Evolutionary conservation across 192 early-diverging fungal species (phyloP).

Genomic region (Umbelopsis sp.): DNA sequence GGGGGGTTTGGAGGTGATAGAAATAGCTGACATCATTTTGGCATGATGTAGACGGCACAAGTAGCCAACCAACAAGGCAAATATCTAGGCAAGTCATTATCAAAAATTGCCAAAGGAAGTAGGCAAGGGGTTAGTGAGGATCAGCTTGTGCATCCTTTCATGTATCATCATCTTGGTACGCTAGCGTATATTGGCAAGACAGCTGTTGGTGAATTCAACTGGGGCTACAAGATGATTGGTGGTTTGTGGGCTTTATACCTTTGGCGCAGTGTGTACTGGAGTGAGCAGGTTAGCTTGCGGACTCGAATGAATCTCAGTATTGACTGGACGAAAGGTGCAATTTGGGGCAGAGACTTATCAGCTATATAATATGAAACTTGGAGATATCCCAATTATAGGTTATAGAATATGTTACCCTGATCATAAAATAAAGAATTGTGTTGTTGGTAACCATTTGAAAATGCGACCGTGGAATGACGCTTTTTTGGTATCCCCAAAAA

Average conservation of each 20-base stretch:
- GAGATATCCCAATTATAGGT: too few species aligned
- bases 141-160: slow-evolving; percentile 53
- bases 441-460: neutral
- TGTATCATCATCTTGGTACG: slow-evolving; percentile 65
- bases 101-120: slow-evolving; percentile 29
- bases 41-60: slow-evolving; percentile 52
- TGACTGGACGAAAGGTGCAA: slow-evolving; percentile 33
- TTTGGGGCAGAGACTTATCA: slow-evolving; percentile 35
- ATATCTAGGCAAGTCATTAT: slow-evolving; percentile 48
- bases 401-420: neutral
- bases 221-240: slow-evolving; percentile 50
- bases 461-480: slow-evolving; percentile 17
- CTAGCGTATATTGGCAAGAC: slow-evolving; percentile 70
- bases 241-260: slow-evolving; percentile 56
- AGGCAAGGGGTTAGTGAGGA: slow-evolving; percentile 19
- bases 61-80: slow-evolving; percentile 59
- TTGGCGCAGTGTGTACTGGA: slow-evolving; percentile 59
- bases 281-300: slow-evolving; percentile 49
- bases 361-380: slow-evolving; percentile 16
- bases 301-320: slow-evolving; percentile 36
- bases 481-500: slow-evolving; percentile 16
- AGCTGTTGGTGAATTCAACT: slow-evolving; percentile 54
- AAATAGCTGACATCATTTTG: neutral
- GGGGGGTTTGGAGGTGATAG: neutral
- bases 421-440: neutral